These are phyloP conservation scores for Diaporthe amygdali DNA, from an alignment of 2,329 filamentous ascomycete genomes.

Conservation along the genomic window DNA sequence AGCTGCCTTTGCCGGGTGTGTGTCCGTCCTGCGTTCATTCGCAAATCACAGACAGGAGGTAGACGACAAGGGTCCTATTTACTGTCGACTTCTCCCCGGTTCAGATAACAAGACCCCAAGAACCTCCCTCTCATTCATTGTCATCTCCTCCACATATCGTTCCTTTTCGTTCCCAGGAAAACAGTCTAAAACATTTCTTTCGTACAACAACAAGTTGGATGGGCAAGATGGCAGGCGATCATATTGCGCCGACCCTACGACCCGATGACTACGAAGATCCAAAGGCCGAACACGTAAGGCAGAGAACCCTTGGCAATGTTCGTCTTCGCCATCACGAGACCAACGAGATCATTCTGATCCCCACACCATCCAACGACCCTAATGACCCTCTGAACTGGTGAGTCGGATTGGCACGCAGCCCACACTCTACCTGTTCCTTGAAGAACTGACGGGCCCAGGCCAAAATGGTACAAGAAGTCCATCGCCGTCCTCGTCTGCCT, in stretches of 20 bases:
- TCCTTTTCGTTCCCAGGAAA: background rate
- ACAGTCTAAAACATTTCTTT: background rate
- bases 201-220: background rate
- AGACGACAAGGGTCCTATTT: background rate
- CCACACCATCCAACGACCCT: conserved; percentile 53
- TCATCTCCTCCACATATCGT: background rate
- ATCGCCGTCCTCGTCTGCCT: conserved; percentile 54
- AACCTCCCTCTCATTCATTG: background rate
- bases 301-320: conserved; percentile 45
- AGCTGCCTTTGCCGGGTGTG: background rate
- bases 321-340: conserved; percentile 47
- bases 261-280: conserved; percentile 23
- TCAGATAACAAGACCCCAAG: background rate
- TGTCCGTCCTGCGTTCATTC: background rate
- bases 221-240: conserved; percentile 24
- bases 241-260: conserved; percentile 26
- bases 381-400: conserved; percentile 61
- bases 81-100: background rate
- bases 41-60: background rate
- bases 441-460: conserved; percentile 34
- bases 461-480: conserved; percentile 53
- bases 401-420: conserved; percentile 21
- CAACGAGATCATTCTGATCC: conserved; percentile 56
- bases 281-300: conserved; percentile 25
- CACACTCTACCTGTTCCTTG: background rate